These are phyloP conservation scores for Rhipidocladum racemiflorum DNA, from an alignment of 176 grass and related monocot genomes.

Conservation along the genomic window DNA sequence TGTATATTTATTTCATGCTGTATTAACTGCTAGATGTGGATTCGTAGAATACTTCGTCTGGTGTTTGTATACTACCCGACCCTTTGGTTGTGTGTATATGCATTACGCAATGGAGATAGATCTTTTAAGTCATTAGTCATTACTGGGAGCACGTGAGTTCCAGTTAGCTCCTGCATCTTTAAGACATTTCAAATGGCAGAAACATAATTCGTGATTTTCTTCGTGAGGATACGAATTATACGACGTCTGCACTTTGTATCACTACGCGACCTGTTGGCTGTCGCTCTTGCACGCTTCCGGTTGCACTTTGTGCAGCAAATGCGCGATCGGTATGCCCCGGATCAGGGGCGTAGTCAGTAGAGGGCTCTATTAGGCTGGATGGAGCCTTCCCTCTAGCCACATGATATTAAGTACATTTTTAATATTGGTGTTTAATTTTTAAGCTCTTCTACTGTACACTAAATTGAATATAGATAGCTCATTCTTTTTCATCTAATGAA, in stretches of 20 bases:
- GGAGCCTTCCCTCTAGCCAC: too few relatives aligned
- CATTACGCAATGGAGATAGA: conserved; percentile 37
- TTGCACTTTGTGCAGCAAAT: not conserved
- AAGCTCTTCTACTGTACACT: too few relatives aligned
- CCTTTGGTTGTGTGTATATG: conserved; percentile 37
- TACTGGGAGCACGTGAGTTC: not conserved
- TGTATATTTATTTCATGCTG: conserved; percentile 47
- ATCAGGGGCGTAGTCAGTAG: too few relatives aligned
- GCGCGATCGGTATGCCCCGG: not conserved
- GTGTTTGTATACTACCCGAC: conserved; percentile 24
- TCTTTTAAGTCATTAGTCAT: conserved; percentile 3
- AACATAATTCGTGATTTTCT: not conserved
- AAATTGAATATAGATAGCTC: too few relatives aligned
- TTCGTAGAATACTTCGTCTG: not conserved
- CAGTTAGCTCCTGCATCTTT: not conserved
- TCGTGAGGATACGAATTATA: not conserved
- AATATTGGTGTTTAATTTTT: too few relatives aligned
- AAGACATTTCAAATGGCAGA: not conserved
- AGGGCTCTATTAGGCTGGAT: too few relatives aligned
- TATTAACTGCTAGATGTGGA: conserved; percentile 30
- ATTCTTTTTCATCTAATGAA: too few relatives aligned
- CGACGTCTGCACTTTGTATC: not conserved
- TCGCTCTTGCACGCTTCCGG: not conserved
- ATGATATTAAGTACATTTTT: too few relatives aligned
- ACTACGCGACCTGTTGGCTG: not conserved